phyloP scores from a whole-genome alignment of 1,284 basidiomycete species.

The Fomitiporia mediterranea region DNA sequence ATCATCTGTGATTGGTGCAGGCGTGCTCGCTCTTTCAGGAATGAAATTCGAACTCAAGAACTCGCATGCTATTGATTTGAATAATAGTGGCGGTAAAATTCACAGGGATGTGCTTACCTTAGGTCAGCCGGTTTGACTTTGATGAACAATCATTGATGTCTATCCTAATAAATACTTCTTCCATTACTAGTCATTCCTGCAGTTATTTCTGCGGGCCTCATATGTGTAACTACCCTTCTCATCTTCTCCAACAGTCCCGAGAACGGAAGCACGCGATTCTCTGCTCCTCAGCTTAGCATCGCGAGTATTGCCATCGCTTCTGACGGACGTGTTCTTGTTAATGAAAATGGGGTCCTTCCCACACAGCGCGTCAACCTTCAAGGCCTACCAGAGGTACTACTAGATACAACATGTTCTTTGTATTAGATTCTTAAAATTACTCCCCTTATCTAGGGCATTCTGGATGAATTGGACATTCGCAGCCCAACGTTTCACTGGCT shows the following conservation, averaged over 20 bases:
- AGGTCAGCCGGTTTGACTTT: background rate
- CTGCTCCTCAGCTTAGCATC: slow-evolving; percentile 1
- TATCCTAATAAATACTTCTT: background rate
- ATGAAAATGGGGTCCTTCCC: slow-evolving; percentile 16
- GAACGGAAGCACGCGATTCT: background rate
- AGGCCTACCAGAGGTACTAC: slow-evolving; percentile 12
- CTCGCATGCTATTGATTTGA: background rate
- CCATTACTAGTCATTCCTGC: background rate
- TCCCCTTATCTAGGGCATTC: slow-evolving; percentile 8
- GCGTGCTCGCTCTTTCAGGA: slow-evolving; percentile 1
- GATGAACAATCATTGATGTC: background rate
- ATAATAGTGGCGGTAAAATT: background rate
- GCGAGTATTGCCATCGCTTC: slow-evolving; percentile 15
- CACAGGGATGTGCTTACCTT: background rate
- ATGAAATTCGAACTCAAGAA: background rate
- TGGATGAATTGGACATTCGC: slow-evolving; percentile 11
- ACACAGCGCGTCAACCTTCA: slow-evolving; percentile 12
- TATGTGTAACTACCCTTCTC: background rate
- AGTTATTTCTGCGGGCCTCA: background rate
- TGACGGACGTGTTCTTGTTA: slow-evolving; percentile 18
- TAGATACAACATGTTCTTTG: too few species aligned
- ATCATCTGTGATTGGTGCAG: background rate
- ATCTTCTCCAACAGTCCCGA: background rate
- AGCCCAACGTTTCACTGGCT: slow-evolving; percentile 17
- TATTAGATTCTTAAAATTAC: too few species aligned